Conservation (phyloP, 768 basidiomycete genomes). For the Collybia mongolica region DNA sequence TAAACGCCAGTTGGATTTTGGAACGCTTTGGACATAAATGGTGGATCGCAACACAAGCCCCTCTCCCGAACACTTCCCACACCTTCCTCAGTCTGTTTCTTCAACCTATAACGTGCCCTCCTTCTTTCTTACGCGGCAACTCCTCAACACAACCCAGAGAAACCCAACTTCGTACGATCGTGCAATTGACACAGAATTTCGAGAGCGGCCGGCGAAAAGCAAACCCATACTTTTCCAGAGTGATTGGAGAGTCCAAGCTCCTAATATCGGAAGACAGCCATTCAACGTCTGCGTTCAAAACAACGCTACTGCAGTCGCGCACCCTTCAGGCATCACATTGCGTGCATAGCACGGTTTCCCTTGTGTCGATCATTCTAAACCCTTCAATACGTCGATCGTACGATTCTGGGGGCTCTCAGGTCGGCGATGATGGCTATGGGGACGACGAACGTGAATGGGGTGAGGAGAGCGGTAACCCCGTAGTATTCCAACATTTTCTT, state of each 20-base stretch:
- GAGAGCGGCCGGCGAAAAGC: slow-evolving; percentile 75
- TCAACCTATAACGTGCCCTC: slow-evolving; percentile 40
- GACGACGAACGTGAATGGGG: background rate
- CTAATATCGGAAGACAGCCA: slow-evolving; percentile 45
- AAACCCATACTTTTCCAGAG: slow-evolving; percentile 70
- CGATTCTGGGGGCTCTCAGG: background rate
- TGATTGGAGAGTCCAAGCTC: slow-evolving; percentile 50
- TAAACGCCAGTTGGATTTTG: slow-evolving; percentile 87
- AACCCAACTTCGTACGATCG: slow-evolving; percentile 66
- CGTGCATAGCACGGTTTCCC: slow-evolving; percentile 57
- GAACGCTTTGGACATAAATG: slow-evolving; percentile 70
- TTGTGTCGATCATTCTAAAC: slow-evolving; percentile 34
- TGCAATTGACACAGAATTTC: slow-evolving; percentile 76
- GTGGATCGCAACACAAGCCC: slow-evolving; percentile 89
- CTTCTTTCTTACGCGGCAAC: slow-evolving; percentile 15
- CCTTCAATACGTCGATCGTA: too few relatives aligned
- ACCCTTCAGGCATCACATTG: slow-evolving; percentile 57
- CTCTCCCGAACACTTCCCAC: slow-evolving; percentile 66
- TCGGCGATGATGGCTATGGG: slow-evolving; percentile 10
- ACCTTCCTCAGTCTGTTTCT: slow-evolving; percentile 73
- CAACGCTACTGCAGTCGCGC: slow-evolving; percentile 51
- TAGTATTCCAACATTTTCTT: slow-evolving; percentile 68
- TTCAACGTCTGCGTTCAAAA: slow-evolving; percentile 44
- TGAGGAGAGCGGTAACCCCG: slow-evolving; percentile 25
- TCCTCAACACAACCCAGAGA: slow-evolving; percentile 15